phyloP scores from a whole-genome alignment of 108 stramenopile genomes.

The Cyclotella atomus region DNA sequence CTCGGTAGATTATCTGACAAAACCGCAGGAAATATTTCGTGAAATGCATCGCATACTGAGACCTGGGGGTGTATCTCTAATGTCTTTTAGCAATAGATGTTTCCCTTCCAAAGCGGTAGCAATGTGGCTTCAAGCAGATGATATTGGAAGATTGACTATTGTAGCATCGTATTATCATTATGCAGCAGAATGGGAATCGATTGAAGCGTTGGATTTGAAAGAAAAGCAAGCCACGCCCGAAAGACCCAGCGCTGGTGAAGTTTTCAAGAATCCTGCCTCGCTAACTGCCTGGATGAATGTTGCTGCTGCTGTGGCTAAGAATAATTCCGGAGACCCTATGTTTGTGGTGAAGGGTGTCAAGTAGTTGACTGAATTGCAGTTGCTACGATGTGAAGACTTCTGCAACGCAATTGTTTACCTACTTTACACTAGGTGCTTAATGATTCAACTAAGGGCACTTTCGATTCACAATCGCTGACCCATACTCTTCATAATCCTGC shows the following conservation, averaged over 20 bases:
- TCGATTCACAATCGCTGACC: slow-evolving; percentile 90
- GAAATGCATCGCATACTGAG: slow-evolving; percentile 75
- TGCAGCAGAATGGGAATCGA: slow-evolving; percentile 56
- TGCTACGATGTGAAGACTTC: too few relatives aligned
- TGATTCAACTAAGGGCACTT: slow-evolving; percentile 96
- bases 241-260: slow-evolving; percentile 55
- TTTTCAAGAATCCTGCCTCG: slow-evolving; percentile 56
- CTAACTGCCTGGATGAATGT: slow-evolving; percentile 71
- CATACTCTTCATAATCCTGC: slow-evolving; percentile 96
- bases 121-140: slow-evolving; percentile 84
- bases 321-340: slow-evolving; percentile 71
- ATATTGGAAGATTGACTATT: slow-evolving; percentile 69
- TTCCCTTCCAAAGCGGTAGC: slow-evolving; percentile 83
- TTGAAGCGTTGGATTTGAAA: slow-evolving; percentile 73
- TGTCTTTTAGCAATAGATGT: slow-evolving; percentile 76
- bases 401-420: too few relatives aligned
- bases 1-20: slow-evolving; percentile 76
- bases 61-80: slow-evolving; percentile 68
- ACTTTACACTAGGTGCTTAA: too few relatives aligned
- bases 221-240: slow-evolving; percentile 44
- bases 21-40: slow-evolving; percentile 70
- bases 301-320: slow-evolving; percentile 59
- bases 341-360: slow-evolving; percentile 77
- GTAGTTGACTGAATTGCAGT: too few relatives aligned
- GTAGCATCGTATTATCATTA: slow-evolving; percentile 78